Evolutionary conservation across 495 filamentous ascomycete species (phyloP), one percentile per base, ranked within the genome.

Genomic region (Aspergillus steynii): DNA sequence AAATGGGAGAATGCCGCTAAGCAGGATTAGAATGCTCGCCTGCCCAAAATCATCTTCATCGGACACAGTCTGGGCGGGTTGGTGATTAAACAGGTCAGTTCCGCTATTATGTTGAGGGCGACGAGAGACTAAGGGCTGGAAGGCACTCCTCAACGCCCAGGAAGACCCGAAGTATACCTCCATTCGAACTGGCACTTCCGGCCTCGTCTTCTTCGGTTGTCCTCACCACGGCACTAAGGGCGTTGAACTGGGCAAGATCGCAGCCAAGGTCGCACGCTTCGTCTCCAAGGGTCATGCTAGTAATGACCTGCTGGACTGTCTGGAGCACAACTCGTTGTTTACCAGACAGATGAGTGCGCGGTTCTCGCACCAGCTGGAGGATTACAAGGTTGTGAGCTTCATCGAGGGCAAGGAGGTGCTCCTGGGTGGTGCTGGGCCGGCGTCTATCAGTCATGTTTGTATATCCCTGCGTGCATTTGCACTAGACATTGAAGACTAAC

Each of bases 51-150:
- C 14, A 77, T 82, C 32, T 81, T 80, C 32, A 68, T 82, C 29
- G 75, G 77, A 32, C 80, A 82, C 56, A 81, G 75, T 58, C 63
- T 82, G 12, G 80, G 80, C 14, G 77, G 80, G 0, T 66, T 82
- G 29, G 66, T 82, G 4, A 74, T 80, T 53, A 76, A 78, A 58
- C 75, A 82, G 68, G 79, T 80, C 64, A 50, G 59, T 28, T 29
- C 14, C 6, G 27, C 20, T 12, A 2, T 29, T 2, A 0, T 29
- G 4, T 37, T 2, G 29, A 37, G 2, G 0, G 0, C 1, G n/a
- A n/a, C 5, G 28, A 55, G 12, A 37, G 3, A 25, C 28, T 37
- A 3, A 55, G 27, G 37, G n/a, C 14, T 15, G 14, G 48, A 51
- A 79, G 77, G 74, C 76, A 1, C 63, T 81, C 25, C 55, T 79